Evolutionary conservation across 768 basidiomycete species (phyloP), one percentile per base, ranked within the genome.

Genomic region (Leccinum barrowsii): DNA sequence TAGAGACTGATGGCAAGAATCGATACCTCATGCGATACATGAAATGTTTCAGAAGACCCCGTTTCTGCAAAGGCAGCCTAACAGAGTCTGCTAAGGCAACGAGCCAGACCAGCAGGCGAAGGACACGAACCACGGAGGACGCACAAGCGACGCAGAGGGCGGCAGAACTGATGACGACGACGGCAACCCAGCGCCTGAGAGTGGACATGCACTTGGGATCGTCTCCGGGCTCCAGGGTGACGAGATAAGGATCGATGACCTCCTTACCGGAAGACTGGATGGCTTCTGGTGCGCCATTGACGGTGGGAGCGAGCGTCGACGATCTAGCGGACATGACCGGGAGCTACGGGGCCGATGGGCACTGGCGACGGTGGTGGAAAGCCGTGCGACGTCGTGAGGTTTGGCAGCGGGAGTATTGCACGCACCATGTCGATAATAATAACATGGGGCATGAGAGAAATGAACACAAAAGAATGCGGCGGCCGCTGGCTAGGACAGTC

Each of bases 51-150:
- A 37, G 84, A 76, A 44, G 89, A 76, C 0, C 82, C 85, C 1
- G 68, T 64, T 70, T 92, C 89, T 1, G 90, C 83, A 53, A 84
- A 85, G 0, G 82, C 74, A 10, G 86, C 82, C 86, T 86, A 28
- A 35, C 12, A 50, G 3, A 37, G 6, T 59, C 42, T 34, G 32
- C 42, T 46, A 17, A 40, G 7, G 19, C 4, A 12, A 55, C 12
- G 13, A 13, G 26, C 17, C 34, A 26, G 52, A 50, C 34, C 37
- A 54, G 7, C 1, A 7, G 5, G 12, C 3, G 24, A 7, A 13
- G 55, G 22, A 76, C 83, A 44, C 42, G 42, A 55, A 83, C 85
- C 67, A 83, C 74, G 1, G 83, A 84, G 1, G 84, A 85, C 12
- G 80, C 79, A 64, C 78, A 82, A 1, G 84, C 80, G 5, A 79